phyloP scores from a whole-genome alignment of 2,329 filamentous ascomycete species.

The Colletotrichum sp. region DNA sequence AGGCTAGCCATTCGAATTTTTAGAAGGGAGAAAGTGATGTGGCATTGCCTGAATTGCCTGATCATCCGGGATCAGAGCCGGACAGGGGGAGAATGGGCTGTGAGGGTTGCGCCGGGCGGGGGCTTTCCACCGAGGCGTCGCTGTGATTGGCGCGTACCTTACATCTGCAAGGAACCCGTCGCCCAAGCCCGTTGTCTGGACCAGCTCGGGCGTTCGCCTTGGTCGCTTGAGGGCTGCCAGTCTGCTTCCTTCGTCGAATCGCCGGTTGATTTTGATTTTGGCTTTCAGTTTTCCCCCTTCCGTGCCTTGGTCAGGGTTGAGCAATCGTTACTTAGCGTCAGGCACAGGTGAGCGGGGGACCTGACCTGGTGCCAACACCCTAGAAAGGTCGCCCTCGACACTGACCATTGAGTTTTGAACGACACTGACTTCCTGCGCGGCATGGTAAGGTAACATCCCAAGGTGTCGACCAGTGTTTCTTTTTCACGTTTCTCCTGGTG shows the following conservation, averaged over 20 bases:
- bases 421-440: background rate
- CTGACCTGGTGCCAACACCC: background rate
- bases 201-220: background rate
- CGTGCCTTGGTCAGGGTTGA: background rate
- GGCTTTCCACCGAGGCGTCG: background rate
- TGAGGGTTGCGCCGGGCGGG: slow-evolving; percentile 8
- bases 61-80: slow-evolving; percentile 24
- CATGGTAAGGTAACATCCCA: background rate
- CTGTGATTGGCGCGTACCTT: slow-evolving; percentile 21
- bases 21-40: slow-evolving; percentile 1
- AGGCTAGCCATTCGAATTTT: background rate
- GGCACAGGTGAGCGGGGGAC: background rate
- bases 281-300: background rate
- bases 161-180: slow-evolving; percentile 18
- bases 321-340: background rate
- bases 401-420: background rate
- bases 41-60: slow-evolving; percentile 15
- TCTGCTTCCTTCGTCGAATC: background rate
- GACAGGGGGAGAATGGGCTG: slow-evolving; percentile 2
- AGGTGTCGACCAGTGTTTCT: background rate
- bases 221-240: background rate
- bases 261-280: background rate
- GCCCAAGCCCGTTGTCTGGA: background rate
- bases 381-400: background rate
- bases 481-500: background rate